These are phyloP conservation scores for Aspergillus persii DNA, from an alignment of 2,329 filamentous ascomycete genomes.

Conservation along the genomic window DNA sequence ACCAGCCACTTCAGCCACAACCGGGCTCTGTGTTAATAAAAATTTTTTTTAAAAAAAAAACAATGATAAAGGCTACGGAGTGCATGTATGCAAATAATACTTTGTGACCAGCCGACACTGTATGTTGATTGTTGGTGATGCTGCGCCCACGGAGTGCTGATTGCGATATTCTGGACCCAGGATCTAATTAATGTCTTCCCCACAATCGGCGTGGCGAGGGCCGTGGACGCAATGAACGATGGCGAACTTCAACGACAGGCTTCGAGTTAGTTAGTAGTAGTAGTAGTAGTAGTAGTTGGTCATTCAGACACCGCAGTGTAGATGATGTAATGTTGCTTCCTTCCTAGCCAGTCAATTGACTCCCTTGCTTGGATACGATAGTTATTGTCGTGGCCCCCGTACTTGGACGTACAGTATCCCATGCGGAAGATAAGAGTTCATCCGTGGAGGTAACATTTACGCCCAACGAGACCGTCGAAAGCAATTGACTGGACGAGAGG, in stretches of 20 bases:
- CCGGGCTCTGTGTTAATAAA: background rate
- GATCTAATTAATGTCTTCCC: background rate
- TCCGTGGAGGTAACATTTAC: background rate
- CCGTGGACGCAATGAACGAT: background rate
- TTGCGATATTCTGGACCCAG: background rate
- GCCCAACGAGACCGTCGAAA: background rate
- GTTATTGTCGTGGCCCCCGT: background rate
- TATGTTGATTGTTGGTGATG: background rate
- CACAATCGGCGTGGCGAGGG: background rate
- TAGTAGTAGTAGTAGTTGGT: background rate
- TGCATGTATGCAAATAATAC: background rate
- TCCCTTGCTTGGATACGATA: conserved; percentile 1
- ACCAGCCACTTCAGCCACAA: conserved; percentile 18
- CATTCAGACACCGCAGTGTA: background rate
- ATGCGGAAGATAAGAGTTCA: background rate
- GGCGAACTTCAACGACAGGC: background rate
- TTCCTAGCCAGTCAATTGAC: background rate
- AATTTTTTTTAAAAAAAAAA: background rate
- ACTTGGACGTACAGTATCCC: background rate
- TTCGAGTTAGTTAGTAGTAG: background rate
- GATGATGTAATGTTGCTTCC: background rate
- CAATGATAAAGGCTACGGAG: too few species aligned
- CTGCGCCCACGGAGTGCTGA: background rate
- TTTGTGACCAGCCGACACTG: background rate
- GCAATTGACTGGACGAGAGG: conserved; percentile 2